phyloP scores from a whole-genome alignment of 179 eudicot species.

The Spinacia oleracea region DNA sequence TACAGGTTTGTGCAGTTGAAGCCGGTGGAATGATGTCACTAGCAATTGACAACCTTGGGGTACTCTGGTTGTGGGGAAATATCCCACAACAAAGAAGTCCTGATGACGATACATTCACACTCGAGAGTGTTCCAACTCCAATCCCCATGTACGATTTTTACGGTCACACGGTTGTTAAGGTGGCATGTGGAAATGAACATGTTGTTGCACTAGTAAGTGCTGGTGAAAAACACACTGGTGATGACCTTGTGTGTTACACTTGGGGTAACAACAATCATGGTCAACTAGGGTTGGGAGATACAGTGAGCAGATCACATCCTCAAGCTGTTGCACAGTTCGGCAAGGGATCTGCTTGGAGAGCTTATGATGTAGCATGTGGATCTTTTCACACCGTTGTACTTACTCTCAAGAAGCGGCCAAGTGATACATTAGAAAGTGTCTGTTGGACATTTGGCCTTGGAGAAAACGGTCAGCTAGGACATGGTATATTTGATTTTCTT shows the following conservation, averaged over 20 bases:
- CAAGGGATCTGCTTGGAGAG: conserved; percentile 53
- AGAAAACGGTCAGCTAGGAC: conserved; percentile 89
- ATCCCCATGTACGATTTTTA: conserved; percentile 65
- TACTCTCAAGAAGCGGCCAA: conserved; percentile 45
- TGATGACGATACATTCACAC: conserved; percentile 38
- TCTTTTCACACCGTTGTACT: conserved; percentile 74
- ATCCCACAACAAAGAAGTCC: conserved; percentile 59
- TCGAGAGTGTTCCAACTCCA: conserved; percentile 47
- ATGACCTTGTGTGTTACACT: conserved; percentile 72
- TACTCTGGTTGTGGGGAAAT: conserved; percentile 91
- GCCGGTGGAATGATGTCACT: conserved; percentile 97
- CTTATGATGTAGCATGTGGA: conserved; percentile 80
- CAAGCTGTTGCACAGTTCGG: conserved; percentile 48
- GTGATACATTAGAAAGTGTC: conserved; percentile 44
- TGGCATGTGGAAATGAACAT: conserved; percentile 93
- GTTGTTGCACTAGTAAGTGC: conserved; percentile 73
- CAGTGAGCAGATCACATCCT: conserved; percentile 52
- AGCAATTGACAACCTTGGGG: conserved; percentile 75
- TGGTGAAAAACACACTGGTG: conserved; percentile 54
- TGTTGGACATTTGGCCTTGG: conserved; percentile 92
- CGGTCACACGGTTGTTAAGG: conserved; percentile 86
- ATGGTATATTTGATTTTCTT: conserved; percentile 29
- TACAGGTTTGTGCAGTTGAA: conserved; percentile 62
- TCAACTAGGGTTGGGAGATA: conserved; percentile 86
- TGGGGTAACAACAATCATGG: conserved; percentile 88